phyloP scores from a whole-genome alignment of 176 grass and related monocot species.

The Oryza glaberrima region DNA sequence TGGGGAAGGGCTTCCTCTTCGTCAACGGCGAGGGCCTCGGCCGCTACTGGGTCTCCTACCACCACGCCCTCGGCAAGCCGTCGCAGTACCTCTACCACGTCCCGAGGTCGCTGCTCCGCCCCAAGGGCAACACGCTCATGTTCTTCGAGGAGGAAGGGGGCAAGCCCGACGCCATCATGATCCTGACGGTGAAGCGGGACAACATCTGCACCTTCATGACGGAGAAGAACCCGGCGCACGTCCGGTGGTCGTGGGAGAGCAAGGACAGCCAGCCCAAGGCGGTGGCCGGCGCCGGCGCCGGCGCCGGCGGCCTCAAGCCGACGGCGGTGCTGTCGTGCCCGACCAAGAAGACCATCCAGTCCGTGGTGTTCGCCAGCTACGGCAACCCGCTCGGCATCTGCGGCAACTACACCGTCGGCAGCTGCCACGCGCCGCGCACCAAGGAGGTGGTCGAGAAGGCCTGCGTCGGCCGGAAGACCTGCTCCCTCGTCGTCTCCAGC shows the following conservation, averaged over 20 bases:
- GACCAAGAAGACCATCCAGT: constrained; percentile 67
- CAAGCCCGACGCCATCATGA: constrained; percentile 60
- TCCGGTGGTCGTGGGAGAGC: constrained; percentile 54
- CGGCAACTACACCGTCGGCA: constrained; percentile 80
- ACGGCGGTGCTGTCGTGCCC: constrained; percentile 50
- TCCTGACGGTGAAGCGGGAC: constrained; percentile 87
- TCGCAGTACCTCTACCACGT: constrained; percentile 84
- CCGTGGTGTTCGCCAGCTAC: constrained; percentile 83
- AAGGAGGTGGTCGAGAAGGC: constrained; percentile 59
- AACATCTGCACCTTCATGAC: constrained; percentile 88
- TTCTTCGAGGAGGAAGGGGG: constrained; percentile 85
- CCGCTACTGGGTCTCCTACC: constrained; percentile 82
- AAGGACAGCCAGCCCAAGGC: constrained; percentile 52
- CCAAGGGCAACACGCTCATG: constrained; percentile 59
- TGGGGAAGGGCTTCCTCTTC: constrained; percentile 75
- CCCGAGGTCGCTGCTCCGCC: constrained; percentile 56
- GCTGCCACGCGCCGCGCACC: constrained; percentile 61
- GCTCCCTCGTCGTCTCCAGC: constrained; percentile 50
- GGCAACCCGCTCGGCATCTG: constrained; percentile 80
- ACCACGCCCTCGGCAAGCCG: constrained; percentile 64
- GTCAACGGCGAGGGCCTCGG: constrained; percentile 73
- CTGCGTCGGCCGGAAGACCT: constrained; percentile 70
- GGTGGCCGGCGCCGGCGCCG: neutral
- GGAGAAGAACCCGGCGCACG: constrained; percentile 63
- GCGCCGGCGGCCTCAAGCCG: constrained; percentile 44